Base-by-base conservation (phyloP, 108 stramenopile species). In the Phaeodactylum tricornutum region DNA sequence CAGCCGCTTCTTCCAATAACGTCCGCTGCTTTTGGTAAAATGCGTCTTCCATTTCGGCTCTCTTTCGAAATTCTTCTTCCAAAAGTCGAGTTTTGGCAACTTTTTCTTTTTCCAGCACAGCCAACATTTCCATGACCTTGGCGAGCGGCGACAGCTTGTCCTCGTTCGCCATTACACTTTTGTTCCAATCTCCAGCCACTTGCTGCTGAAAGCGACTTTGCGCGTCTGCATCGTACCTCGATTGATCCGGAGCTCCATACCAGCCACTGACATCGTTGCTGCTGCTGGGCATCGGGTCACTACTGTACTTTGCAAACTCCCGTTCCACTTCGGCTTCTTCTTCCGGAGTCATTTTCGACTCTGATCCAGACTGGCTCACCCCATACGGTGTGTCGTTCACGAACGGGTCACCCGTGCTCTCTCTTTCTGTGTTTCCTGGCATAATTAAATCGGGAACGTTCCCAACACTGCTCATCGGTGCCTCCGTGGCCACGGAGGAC, bases 51-150 rank as follows among this genome's bases (percentile, higher is more conserved):
- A 77, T 60, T 32, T 73, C 72, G 47, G 67, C 69, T 53, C 86
- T 67, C 35, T 68, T 32, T 45, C 59, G 55, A 47, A 77, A 87
- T 53, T 92, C 91, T 53, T 92, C 81, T 64, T 87, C 76, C 51
- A 92, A 59, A 12, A 81, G 61, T 29, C 30, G 31, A 54, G 81
- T 71, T 0, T 67, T 79, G 3, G 81, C 86, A 15, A 57, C 51
- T 55, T 79, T 85, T 64, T 92, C 91, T 43, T 87, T 75, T 43
- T 92, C 86, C 46, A 92, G 62, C 34, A 84, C 42, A 2, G 86
- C 86, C 30, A 92, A 53, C 24, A 69, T 69, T 53, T 85, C 59
- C 85, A 84, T 84, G 3, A 84, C 64, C 39, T 57, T 60, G 41
- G 82, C 64, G 17, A 91, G 44, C 16, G 91, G 84, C 12, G 56